These are phyloP conservation scores for Solanum bulbocastanum DNA, from an alignment of 257 asterid species.

Conservation along the genomic window DNA sequence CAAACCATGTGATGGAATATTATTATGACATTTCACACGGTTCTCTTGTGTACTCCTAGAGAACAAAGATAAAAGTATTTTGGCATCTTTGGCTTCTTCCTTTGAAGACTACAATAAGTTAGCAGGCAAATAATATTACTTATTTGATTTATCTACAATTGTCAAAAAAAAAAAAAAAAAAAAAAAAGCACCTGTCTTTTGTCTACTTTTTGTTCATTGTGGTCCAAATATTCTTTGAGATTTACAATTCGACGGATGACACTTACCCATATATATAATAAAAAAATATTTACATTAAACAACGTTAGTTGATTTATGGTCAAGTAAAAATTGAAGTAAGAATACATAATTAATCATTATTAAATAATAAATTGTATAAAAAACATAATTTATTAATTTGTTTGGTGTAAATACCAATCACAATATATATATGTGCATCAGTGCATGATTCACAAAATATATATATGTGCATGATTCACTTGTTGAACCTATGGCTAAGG, in stretches of 20 bases:
- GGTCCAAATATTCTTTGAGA: neutral
- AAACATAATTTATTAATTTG: neutral
- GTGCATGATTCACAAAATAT: too few species aligned
- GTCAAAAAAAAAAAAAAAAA: neutral
- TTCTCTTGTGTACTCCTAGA: neutral
- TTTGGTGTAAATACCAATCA: neutral
- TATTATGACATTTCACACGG: neutral
- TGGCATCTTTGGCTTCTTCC: neutral
- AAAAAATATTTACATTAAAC: neutral
- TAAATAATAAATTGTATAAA: neutral
- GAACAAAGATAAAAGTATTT: neutral
- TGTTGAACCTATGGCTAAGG: too few species aligned
- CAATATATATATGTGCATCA: neutral
- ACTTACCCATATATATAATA: neutral
- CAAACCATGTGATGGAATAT: neutral
- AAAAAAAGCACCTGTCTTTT: neutral
- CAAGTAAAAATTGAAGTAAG: neutral
- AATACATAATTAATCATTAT: neutral
- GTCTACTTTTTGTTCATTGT: neutral
- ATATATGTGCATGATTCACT: too few species aligned
- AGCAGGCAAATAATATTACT: neutral
- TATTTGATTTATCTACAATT: neutral
- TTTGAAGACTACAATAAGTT: neutral
- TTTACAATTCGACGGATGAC: neutral
- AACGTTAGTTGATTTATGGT: neutral